Evolutionary conservation across 2,329 filamentous ascomycete genomes (phyloP), one percentile per base, ranked within the genome.

Genomic region (Coniochaeta sp.): DNA sequence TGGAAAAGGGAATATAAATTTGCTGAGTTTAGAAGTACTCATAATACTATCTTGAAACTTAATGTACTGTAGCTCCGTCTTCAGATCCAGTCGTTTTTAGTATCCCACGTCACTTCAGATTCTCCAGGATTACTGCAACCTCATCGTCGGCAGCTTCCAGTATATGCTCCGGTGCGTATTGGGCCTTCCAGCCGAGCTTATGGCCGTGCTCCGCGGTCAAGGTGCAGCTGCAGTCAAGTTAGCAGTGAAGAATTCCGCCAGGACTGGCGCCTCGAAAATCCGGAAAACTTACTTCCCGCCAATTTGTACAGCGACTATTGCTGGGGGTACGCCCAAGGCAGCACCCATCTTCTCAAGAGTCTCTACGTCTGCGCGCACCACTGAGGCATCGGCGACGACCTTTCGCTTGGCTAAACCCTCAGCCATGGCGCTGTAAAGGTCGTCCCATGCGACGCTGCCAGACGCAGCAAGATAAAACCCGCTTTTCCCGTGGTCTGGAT

Each of bases 401-500:
- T 70, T 67, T 1, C 74, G 71, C 62, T 77, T 74, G 1, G 67
- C 69, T 11, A 84, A 66, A 1, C 73, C 67, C 17, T 66, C 66
- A 0, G 75, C 80, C 61, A 83, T 75, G 2, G 76, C 74, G 5
- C 60, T 63, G 66, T 83, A 84, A 0, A 85, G 59, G 58, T 81
- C 78, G 17, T 77, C 70, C 81, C 81, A 85, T 0, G 72, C 72
- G 5, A 84, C 69, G 19, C 69, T 74, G 0, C 81, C 81, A 0
- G 79, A 69, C 0, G 79, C 65, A 0, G 80, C 81, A 8, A 83
- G 74, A 64, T 79, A 84, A 63, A 78, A 82, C 0, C 81, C 81
- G 1, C 75, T 70, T 59, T 71, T 75, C 0, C 78, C 78, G 57
- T 76, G 62, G 1, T 67, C 73, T 0, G 73, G 69, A 5, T 75